Conservation (phyloP, 805 yeast species). For the Candida anglica region DNA sequence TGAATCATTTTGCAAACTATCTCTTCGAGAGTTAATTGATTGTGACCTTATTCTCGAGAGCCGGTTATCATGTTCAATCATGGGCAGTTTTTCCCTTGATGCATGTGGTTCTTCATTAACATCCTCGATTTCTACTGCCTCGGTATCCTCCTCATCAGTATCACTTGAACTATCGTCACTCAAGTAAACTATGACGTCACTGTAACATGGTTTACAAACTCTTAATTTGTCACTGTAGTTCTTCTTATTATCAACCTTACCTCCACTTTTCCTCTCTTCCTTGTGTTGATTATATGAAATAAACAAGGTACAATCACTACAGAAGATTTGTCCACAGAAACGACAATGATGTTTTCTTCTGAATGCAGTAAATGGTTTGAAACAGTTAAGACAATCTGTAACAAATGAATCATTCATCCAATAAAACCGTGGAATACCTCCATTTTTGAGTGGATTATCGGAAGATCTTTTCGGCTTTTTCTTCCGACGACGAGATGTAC, state of each 20-base stretch:
- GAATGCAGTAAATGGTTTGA: slow-evolving; percentile 75
- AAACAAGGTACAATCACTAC: slow-evolving; percentile 75
- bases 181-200: slow-evolving; percentile 62
- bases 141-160: slow-evolving; percentile 20
- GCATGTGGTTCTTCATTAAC: not conserved
- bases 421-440: slow-evolving; percentile 68
- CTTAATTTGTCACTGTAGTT: slow-evolving; percentile 67
- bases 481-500: slow-evolving; percentile 21
- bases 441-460: slow-evolving; percentile 41
- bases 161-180: slow-evolving; percentile 59
- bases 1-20: slow-evolving; percentile 14
- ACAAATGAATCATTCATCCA: slow-evolving; percentile 98
- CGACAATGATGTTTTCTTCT: slow-evolving; percentile 93
- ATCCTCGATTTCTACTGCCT: slow-evolving; percentile 7
- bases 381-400: slow-evolving; percentile 81
- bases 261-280: slow-evolving; percentile 24
- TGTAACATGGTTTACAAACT: slow-evolving; percentile 73
- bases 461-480: slow-evolving; percentile 26
- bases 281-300: slow-evolving; percentile 53
- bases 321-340: slow-evolving; percentile 93
- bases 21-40: slow-evolving; percentile 22
- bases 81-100: no score
- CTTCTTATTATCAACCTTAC: slow-evolving; percentile 22
- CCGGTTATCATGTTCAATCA: no score
- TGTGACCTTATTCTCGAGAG: slow-evolving; percentile 25